Evolutionary conservation across 441 rosid species (phyloP).

Genomic region (Populus tomentosa): DNA sequence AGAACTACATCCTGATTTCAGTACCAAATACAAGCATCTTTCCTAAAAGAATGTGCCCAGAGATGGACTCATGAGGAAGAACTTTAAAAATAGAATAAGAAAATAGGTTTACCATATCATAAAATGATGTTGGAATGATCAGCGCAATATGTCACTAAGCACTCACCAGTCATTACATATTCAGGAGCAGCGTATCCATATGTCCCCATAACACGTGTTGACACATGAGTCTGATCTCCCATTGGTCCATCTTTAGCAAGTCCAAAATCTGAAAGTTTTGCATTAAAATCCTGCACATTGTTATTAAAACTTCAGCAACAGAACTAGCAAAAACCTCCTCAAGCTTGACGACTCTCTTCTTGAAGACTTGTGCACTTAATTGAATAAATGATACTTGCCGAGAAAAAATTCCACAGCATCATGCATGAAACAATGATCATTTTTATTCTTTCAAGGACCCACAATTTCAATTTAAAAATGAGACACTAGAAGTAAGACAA

Average conservation of each 20-base stretch:
- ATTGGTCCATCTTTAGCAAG: constrained; percentile 98
- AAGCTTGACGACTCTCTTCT: background rate
- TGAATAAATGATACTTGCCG: background rate
- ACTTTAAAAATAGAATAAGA: background rate
- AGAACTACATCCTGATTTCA: background rate
- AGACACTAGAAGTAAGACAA: background rate
- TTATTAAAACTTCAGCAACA: constrained; percentile 22
- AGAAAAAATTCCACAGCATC: background rate
- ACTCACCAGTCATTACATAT: constrained; percentile 93
- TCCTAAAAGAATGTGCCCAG: background rate
- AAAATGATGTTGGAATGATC: background rate
- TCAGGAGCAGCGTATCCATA: constrained; percentile 99
- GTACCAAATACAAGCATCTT: background rate
- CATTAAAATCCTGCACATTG: constrained; percentile 65
- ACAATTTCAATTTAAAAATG: background rate
- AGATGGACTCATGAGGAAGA: background rate
- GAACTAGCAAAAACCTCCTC: constrained; percentile 9
- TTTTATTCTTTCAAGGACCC: no score
- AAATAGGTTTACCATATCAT: background rate
- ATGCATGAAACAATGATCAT: background rate
- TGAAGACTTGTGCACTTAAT: background rate
- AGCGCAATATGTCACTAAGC: background rate
- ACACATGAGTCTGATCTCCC: constrained; percentile 98
- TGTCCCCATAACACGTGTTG: constrained; percentile 98
- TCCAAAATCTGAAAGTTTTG: constrained; percentile 97